Evolutionary conservation across 192 early-diverging fungal genomes (phyloP).

Genomic region (Helicostylum pulchrum): DNA sequence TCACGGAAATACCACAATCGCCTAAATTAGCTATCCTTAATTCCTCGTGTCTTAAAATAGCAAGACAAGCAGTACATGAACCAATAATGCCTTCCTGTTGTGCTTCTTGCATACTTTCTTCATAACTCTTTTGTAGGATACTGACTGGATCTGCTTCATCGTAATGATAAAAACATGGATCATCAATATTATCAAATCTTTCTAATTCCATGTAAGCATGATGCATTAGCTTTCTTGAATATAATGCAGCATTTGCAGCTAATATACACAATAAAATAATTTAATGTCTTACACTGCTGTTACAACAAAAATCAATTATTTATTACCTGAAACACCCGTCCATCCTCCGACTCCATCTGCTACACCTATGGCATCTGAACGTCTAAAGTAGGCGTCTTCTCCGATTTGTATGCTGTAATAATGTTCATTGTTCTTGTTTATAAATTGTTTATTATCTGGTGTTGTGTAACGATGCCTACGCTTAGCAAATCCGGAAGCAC

Average conservation of each 20-base stretch:
- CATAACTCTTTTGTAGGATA: slow-evolving; percentile 79
- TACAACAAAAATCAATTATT: not conserved
- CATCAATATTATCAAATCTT: slow-evolving; percentile 80
- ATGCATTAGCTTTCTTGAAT: slow-evolving; percentile 94
- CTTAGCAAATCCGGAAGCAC: slow-evolving; percentile 27
- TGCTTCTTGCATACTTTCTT: slow-evolving; percentile 70
- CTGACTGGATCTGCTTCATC: slow-evolving; percentile 75
- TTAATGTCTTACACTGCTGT: not conserved
- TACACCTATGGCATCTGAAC: slow-evolving; percentile 85
- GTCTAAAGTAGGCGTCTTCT: slow-evolving; percentile 91
- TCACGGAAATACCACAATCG: slow-evolving; percentile 88
- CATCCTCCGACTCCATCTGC: slow-evolving; percentile 97
- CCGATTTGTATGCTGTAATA: slow-evolving; percentile 73
- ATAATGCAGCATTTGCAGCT: slow-evolving; percentile 91
- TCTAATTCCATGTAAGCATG: slow-evolving; percentile 83
- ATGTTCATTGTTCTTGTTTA: slow-evolving; percentile 37
- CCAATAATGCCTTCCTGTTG: slow-evolving; percentile 74
- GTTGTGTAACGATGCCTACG: slow-evolving; percentile 22
- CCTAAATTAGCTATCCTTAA: slow-evolving; percentile 92
- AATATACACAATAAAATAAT: not conserved
- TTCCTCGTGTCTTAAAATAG: slow-evolving; percentile 85
- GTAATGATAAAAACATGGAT: slow-evolving; percentile 76
- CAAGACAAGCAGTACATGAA: slow-evolving; percentile 90
- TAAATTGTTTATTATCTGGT: slow-evolving; percentile 1
- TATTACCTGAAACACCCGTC: slow-evolving; percentile 39